Conservation (phyloP, 768 basidiomycete genomes). For the Trametes sanguinea region DNA sequence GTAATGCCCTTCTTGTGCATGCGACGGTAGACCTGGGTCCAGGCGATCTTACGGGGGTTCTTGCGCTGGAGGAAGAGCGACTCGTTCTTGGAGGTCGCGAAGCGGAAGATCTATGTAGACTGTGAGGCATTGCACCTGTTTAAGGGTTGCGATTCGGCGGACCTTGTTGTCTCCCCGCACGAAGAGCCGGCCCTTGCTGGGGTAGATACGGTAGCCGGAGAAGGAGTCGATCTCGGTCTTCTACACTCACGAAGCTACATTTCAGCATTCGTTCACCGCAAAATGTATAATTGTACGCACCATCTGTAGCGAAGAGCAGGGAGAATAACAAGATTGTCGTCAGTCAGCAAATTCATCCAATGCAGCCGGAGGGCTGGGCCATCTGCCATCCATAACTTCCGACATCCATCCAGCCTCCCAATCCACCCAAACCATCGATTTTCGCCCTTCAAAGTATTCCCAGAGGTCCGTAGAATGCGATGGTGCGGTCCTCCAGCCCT, state of each 20-base stretch:
- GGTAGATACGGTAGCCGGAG: slow-evolving; percentile 98
- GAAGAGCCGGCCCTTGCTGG: slow-evolving; percentile 93
- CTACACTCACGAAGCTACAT: slow-evolving; percentile 40
- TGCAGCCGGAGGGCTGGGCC: background rate
- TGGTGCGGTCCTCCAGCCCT: background rate
- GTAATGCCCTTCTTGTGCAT: slow-evolving; percentile 99
- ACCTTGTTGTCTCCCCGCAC: slow-evolving; percentile 97
- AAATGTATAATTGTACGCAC: background rate
- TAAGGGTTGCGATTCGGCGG: slow-evolving; percentile 26
- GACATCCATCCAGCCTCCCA: slow-evolving; percentile 14
- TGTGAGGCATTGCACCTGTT: background rate
- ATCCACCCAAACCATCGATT: background rate
- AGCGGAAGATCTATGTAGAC: slow-evolving; percentile 83
- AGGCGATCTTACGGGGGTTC: slow-evolving; percentile 99
- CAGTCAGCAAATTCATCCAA: background rate
- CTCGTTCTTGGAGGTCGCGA: slow-evolving; percentile 87
- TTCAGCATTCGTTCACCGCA: background rate
- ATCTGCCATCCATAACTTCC: slow-evolving; percentile 8
- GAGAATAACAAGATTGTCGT: background rate
- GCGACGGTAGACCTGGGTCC: slow-evolving; percentile 91
- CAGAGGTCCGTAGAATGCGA: background rate
- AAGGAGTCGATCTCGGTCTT: slow-evolving; percentile 99
- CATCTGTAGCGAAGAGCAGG: slow-evolving; percentile 11
- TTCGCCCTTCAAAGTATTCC: slow-evolving; percentile 1
- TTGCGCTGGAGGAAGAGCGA: slow-evolving; percentile 99